Evolutionary conservation across 805 yeast genomes (phyloP).

Genomic region (Candida pini): DNA sequence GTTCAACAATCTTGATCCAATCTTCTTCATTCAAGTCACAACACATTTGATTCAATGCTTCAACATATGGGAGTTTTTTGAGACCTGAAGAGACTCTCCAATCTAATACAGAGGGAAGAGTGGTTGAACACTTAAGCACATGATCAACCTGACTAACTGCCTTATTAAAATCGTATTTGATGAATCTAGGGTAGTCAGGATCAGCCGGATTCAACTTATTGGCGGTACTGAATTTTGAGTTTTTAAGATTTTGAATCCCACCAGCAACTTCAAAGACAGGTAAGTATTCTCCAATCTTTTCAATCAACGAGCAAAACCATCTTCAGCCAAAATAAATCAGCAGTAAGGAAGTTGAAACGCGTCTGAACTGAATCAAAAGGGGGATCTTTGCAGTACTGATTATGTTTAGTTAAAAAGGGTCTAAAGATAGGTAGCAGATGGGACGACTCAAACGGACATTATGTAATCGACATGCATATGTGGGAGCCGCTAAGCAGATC

Average conservation of each 20-base stretch:
- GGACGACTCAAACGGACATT: too few relatives aligned
- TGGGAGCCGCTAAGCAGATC: too few relatives aligned
- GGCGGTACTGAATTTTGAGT: background rate
- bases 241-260: background rate
- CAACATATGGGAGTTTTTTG: constrained; percentile 21
- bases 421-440: too few relatives aligned
- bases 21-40: constrained; percentile 52
- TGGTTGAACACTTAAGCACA: background rate
- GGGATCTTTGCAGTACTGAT: too few relatives aligned
- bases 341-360: too few relatives aligned
- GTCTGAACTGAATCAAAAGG: too few relatives aligned
- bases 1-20: constrained; percentile 77
- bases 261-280: too few relatives aligned
- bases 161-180: constrained; percentile 5
- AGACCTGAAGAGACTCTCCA: constrained; percentile 11
- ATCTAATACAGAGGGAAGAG: constrained; percentile 1
- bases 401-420: too few relatives aligned
- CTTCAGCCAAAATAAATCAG: too few relatives aligned
- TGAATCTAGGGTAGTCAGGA: background rate
- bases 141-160: background rate
- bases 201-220: background rate
- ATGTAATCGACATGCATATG: too few relatives aligned
- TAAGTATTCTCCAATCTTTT: too few relatives aligned
- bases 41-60: constrained; percentile 31
- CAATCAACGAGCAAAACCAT: too few relatives aligned